Conservation (phyloP, 768 basidiomycete species). For the Leccinum subtestaceum region DNA sequence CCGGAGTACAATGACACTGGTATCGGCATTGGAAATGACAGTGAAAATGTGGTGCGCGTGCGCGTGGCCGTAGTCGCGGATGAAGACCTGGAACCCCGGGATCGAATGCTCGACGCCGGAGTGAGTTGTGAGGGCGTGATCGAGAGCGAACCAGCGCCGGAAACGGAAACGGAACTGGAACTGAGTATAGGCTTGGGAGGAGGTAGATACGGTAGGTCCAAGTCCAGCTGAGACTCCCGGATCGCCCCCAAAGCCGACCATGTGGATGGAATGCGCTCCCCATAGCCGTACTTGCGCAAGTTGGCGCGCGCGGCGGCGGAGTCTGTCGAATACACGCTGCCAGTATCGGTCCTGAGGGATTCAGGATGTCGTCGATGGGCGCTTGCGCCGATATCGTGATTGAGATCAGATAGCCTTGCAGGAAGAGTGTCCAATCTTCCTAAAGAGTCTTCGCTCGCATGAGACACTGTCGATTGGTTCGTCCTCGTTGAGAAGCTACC, state of each 20-base stretch:
- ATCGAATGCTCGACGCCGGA: conserved; percentile 2
- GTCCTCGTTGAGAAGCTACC: neutral
- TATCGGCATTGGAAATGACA: neutral
- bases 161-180: neutral
- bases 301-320: conserved; percentile 23
- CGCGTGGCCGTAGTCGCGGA: conserved; percentile 2
- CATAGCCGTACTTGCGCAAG: conserved; percentile 25
- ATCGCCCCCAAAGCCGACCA: conserved; percentile 18
- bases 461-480: neutral
- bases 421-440: neutral
- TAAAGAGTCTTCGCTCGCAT: neutral
- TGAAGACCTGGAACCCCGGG: conserved; percentile 2
- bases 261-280: conserved; percentile 19
- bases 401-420: conserved; percentile 7
- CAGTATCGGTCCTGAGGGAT: conserved; percentile 12
- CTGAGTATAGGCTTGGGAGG: neutral
- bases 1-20: neutral
- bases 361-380: neutral
- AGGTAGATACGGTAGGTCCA: conserved; percentile 1
- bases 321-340: conserved; percentile 27
- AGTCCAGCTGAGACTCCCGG: conserved; percentile 19
- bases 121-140: conserved; percentile 5
- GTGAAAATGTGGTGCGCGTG: neutral
- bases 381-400: neutral
- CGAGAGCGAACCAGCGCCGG: conserved; percentile 2